These are phyloP conservation scores for Jasminum sambac DNA, from an alignment of 257 asterid genomes.

Conservation along the genomic window DNA sequence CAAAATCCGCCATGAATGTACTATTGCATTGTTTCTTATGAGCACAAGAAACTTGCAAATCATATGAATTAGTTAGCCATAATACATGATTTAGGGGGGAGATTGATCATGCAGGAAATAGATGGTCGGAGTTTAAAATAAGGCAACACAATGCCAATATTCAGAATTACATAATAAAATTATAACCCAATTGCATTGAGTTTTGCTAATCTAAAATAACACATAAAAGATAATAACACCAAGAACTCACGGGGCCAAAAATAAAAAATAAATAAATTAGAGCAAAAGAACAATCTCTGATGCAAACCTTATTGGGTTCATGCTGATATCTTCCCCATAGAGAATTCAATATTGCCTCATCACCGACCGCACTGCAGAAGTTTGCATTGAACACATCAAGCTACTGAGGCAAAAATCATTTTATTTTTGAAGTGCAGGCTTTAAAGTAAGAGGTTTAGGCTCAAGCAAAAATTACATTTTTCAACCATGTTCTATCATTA, in stretches of 20 bases:
- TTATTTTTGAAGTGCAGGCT: constrained; percentile 10
- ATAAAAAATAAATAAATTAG: constrained; percentile 1
- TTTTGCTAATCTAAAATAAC: constrained; percentile 9
- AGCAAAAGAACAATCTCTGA: background rate
- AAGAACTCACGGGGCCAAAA: constrained; percentile 1
- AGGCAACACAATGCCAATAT: background rate
- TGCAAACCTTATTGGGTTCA: constrained; percentile 73
- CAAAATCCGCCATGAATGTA: background rate
- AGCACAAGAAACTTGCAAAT: background rate
- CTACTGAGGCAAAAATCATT: constrained; percentile 12
- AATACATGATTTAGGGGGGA: background rate
- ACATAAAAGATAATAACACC: constrained; percentile 15
- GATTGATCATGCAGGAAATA: background rate
- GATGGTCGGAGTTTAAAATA: background rate
- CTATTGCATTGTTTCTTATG: background rate
- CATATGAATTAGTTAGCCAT: background rate
- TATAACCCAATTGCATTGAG: background rate
- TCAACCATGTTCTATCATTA: constrained; percentile 16
- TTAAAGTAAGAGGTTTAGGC: constrained; percentile 2
- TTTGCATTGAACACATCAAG: constrained; percentile 29
- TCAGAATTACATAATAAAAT: background rate
- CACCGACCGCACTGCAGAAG: constrained; percentile 76
- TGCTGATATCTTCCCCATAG: constrained; percentile 65
- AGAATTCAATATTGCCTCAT: constrained; percentile 79
- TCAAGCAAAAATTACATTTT: background rate